Conservation (phyloP, 148 eudicot species). For the Hydrangea macrophylla region DNA sequence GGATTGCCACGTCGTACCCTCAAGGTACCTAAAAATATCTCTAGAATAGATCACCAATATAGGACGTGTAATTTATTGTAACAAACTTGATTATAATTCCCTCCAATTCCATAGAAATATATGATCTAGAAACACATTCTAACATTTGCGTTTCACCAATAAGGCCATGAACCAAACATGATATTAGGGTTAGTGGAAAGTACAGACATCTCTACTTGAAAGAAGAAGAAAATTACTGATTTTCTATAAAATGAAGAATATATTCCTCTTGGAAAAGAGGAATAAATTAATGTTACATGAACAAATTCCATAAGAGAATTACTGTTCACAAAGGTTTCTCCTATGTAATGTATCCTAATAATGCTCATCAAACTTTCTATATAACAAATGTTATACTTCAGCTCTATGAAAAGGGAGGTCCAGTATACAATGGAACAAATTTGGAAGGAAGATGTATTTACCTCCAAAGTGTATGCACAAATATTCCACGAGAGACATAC, state of each 20-base stretch:
- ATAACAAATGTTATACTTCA: conserved; percentile 25
- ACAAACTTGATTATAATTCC: too few species aligned
- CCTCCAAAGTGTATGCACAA: conserved; percentile 3
- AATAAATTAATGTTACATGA: conserved; percentile 34
- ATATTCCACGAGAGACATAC: conserved; percentile 10
- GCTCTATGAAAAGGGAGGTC: conserved; percentile 16
- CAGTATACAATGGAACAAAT: conserved; percentile 9
- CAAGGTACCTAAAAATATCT: too few species aligned
- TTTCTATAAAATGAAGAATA: conserved; percentile 15
- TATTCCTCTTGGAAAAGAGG: conserved; percentile 26
- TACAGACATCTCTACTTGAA: background rate
- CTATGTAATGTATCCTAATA: background rate
- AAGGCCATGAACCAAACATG: too few species aligned
- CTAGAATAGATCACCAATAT: too few species aligned
- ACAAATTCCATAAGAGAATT: conserved; percentile 11
- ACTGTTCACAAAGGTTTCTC: conserved; percentile 12
- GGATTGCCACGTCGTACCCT: too few species aligned
- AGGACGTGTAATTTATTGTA: too few species aligned
- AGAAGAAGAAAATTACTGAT: background rate
- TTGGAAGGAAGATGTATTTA: conserved; percentile 8
- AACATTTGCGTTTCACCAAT: too few species aligned
- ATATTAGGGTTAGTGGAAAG: background rate
- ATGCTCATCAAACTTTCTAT: conserved; percentile 4
- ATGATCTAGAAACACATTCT: too few species aligned
- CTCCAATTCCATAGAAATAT: too few species aligned